phyloP scores from a whole-genome alignment of 495 filamentous ascomycete genomes.

The Neurospora sp. region DNA sequence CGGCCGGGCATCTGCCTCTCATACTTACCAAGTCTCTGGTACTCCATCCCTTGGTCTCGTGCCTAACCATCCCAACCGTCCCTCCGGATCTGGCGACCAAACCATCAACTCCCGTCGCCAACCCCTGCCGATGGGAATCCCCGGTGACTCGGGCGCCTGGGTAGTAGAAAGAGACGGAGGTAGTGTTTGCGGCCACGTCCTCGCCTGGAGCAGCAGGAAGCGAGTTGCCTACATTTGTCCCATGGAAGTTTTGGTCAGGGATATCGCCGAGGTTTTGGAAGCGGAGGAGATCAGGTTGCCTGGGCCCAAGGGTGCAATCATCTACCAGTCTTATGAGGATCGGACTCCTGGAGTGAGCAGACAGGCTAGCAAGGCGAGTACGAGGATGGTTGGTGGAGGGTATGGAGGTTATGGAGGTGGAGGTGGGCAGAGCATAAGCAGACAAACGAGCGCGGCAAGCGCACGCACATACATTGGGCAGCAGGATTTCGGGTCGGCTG shows the following conservation, averaged over 20 bases:
- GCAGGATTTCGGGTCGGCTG: neutral
- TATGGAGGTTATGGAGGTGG: neutral
- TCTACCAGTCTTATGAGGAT: neutral
- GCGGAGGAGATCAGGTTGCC: slow-evolving; percentile 46
- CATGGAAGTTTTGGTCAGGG: slow-evolving; percentile 81
- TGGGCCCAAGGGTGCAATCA: slow-evolving; percentile 24
- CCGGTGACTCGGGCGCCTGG: slow-evolving; percentile 91
- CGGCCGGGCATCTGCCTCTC: slow-evolving; percentile 68
- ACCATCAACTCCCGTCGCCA: neutral
- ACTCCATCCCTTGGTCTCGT: neutral
- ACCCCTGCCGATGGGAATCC: slow-evolving; percentile 45
- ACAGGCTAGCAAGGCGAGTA: neutral
- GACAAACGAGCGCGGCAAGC: neutral
- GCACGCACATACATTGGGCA: neutral
- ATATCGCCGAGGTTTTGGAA: slow-evolving; percentile 68
- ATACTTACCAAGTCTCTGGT: slow-evolving; percentile 63
- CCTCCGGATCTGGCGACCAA: slow-evolving; percentile 18
- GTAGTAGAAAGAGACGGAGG: slow-evolving; percentile 72
- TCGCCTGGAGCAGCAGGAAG: slow-evolving; percentile 72
- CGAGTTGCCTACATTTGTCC: slow-evolving; percentile 80
- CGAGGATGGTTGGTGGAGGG: neutral
- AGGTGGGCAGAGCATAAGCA: neutral
- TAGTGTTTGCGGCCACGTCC: slow-evolving; percentile 78
- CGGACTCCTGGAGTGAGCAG: neutral
- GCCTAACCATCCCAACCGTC: slow-evolving; percentile 26